Evolutionary conservation across 2,329 filamentous ascomycete species (phyloP).

Genomic region (Penicillium sp.): DNA sequence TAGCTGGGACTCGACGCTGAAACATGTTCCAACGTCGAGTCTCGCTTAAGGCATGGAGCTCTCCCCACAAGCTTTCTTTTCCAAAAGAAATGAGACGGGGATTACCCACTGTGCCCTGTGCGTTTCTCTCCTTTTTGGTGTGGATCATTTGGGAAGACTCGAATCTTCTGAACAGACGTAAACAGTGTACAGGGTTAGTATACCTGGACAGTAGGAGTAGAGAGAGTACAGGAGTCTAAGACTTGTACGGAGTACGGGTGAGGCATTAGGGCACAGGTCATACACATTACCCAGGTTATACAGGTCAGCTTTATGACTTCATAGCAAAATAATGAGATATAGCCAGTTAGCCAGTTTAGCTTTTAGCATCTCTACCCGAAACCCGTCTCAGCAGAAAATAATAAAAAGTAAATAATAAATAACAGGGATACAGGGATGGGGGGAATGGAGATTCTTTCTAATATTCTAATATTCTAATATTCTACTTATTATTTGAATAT

Average conservation of each 20-base stretch:
- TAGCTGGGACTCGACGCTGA: neutral
- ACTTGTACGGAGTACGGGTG: too few relatives aligned
- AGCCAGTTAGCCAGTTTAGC: neutral
- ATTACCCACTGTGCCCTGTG: slow-evolving; percentile 16
- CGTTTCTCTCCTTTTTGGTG: slow-evolving; percentile 6
- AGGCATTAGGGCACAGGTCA: too few relatives aligned
- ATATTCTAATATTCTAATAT: too few relatives aligned
- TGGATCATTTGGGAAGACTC: neutral
- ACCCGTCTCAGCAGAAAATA: neutral
- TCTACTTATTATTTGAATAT: too few relatives aligned
- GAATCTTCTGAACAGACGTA: too few relatives aligned
- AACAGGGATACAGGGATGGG: neutral
- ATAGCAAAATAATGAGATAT: too few relatives aligned
- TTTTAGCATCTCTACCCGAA: neutral
- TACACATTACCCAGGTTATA: too few relatives aligned
- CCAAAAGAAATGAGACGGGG: slow-evolving; percentile 9
- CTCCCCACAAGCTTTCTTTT: slow-evolving; percentile 1
- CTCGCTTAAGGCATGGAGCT: slow-evolving; percentile 1
- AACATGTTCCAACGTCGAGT: neutral
- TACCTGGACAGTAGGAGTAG: too few relatives aligned
- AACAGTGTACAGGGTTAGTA: too few relatives aligned
- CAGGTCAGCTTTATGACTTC: too few relatives aligned
- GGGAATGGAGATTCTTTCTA: neutral
- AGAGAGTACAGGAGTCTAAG: too few relatives aligned
- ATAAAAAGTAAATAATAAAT: neutral